Conservation (phyloP, 202 grass and related monocot genomes). For the Carex sylvatica region DNA sequence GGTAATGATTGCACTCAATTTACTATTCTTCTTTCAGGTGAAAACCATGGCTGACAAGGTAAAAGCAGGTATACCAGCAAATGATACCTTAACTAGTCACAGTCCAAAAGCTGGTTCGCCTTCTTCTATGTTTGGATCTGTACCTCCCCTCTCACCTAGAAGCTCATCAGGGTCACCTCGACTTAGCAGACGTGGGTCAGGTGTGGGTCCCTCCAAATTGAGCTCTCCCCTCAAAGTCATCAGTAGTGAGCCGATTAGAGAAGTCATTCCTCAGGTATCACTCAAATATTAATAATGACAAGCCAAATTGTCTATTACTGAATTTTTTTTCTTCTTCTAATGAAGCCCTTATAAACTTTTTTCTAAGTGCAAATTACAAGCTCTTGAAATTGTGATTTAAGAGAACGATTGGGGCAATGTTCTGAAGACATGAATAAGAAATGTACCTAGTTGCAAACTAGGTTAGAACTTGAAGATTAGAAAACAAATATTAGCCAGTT, state of each 20-base stretch:
- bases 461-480: constrained; percentile 9
- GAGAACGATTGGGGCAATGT: background rate
- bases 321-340: background rate
- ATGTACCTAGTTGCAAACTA: background rate
- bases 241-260: constrained; percentile 41
- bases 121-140: constrained; percentile 75
- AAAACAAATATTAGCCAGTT: background rate
- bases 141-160: constrained; percentile 87
- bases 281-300: background rate
- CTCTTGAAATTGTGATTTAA: background rate
- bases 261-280: constrained; percentile 85
- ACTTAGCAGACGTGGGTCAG: constrained; percentile 44
- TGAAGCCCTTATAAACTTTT: background rate
- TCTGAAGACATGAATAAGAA: background rate
- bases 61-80: constrained; percentile 32
- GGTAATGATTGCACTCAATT: background rate
- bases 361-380: background rate
- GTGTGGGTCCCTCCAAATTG: constrained; percentile 31
- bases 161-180: constrained; percentile 54
- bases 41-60: constrained; percentile 64
- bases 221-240: constrained; percentile 64
- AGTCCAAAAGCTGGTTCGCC: constrained; percentile 36
- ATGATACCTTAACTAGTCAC: constrained; percentile 6
- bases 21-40: constrained; percentile 31
- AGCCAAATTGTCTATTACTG: background rate